phyloP scores from a whole-genome alignment of 495 filamentous ascomycete genomes.

The Podospora appendiculata region DNA sequence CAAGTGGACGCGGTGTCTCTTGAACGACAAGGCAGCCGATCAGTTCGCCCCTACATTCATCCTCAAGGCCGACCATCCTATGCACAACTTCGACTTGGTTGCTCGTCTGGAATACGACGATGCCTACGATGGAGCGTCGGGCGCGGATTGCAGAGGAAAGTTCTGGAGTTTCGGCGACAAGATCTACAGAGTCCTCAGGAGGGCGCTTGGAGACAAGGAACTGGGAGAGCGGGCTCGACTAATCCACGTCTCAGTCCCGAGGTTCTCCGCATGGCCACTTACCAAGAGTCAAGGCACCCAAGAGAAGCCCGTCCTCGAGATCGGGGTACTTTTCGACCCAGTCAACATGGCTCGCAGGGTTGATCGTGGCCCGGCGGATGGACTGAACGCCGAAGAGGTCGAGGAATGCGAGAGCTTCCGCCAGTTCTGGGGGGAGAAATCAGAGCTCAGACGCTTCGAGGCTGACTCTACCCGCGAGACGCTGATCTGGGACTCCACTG shows the following conservation, averaged over 20 bases:
- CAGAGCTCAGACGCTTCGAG: slow-evolving; percentile 67
- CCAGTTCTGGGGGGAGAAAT: slow-evolving; percentile 69
- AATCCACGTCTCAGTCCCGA: slow-evolving; percentile 48
- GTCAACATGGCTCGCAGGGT: slow-evolving; percentile 62
- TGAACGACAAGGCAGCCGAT: slow-evolving; percentile 66
- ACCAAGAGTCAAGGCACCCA: slow-evolving; percentile 13
- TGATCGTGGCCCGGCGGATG: slow-evolving; percentile 72
- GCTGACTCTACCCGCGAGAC: slow-evolving; percentile 69
- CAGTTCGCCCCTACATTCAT: slow-evolving; percentile 82
- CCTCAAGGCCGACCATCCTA: slow-evolving; percentile 55
- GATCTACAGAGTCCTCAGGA: slow-evolving; percentile 54
- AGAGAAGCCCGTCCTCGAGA: slow-evolving; percentile 31
- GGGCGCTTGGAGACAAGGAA: slow-evolving; percentile 45
- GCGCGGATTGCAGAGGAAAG: slow-evolving; percentile 23
- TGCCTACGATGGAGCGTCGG: slow-evolving; percentile 6
- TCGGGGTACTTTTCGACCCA: slow-evolving; percentile 67
- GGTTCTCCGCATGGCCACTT: slow-evolving; percentile 32
- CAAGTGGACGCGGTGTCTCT: slow-evolving; percentile 55
- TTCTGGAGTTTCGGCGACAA: slow-evolving; percentile 32
- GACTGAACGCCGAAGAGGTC: slow-evolving; percentile 56
- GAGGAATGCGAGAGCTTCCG: slow-evolving; percentile 58
- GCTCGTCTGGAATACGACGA: slow-evolving; percentile 18
- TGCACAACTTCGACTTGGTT: slow-evolving; percentile 64
- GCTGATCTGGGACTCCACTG: slow-evolving; percentile 68
- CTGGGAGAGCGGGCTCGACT: slow-evolving; percentile 60